Evolutionary conservation across 805 yeast species (phyloP), one percentile per base, ranked within the genome.

Genomic region (Wickerhamomyces queroliae): DNA sequence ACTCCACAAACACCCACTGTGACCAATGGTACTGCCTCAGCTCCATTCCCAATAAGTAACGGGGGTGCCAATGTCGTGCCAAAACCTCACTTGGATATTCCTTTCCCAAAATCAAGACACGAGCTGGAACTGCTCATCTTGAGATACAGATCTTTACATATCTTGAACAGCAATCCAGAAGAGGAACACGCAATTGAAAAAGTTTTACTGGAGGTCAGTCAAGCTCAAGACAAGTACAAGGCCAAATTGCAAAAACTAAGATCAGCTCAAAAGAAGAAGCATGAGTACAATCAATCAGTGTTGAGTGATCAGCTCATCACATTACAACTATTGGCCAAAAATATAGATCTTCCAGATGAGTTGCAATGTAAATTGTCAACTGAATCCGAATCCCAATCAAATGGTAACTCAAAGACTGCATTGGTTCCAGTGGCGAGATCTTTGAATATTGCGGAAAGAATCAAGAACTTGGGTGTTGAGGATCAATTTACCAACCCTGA

Each of bases 321-420:
- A 0, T 68, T 83, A 37, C 85, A 83, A 52, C 53, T 83, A 15
- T 59, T 85, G 30, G 74, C 87, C 2, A 76, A 70, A 48, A 87
- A 83, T 56, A 47, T 80, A 42, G 84, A 80, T 52, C 58, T 85
- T 35, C 88, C 91, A 0, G 70, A 66, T 24, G 50, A 63, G 5
- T 53, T 82, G 16, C 76, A 76, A 46, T 41, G 52, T 2, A 64
- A 59, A 6, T 66, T 63, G 28, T 54, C 56, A 12, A 52, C 63
- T 16, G 54, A 28, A 33, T 15, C 35, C n/a, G 23, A 31, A 41
- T 21, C 21, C 7, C 16, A 10, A 4, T 11, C 21, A 29, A 11
- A n/a, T n/a, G n/a, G n/a, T n/a, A n/a, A n/a, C n/a, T 18, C 22
- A 7, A 35, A 30, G 11, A 28, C 20, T 11, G 22, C 23, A 2